phyloP scores from a whole-genome alignment of 2,329 filamentous ascomycete species.

The Cladosporium colombiae region DNA sequence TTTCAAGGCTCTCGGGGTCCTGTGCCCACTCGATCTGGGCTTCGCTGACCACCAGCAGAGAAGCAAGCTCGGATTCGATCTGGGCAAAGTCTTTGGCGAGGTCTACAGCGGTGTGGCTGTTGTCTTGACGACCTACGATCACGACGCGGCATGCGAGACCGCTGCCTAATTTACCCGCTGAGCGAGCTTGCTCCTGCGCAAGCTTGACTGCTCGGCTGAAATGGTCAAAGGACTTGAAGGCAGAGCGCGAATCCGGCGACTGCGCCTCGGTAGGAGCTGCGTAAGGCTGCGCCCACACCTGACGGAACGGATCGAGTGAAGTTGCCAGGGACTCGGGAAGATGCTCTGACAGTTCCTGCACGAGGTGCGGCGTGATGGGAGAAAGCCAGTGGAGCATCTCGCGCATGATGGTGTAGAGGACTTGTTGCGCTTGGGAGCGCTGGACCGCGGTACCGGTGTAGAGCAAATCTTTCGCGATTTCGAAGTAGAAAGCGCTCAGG shows the following conservation, averaged over 20 bases:
- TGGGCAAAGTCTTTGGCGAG: background rate
- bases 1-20: background rate
- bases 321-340: constrained; percentile 53
- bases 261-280: background rate
- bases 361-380: constrained; percentile 77
- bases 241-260: constrained; percentile 45
- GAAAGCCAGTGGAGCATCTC: constrained; percentile 76
- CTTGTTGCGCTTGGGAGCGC: constrained; percentile 57
- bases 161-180: constrained; percentile 72
- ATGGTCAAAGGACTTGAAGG: constrained; percentile 46
- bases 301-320: constrained; percentile 28
- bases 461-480: constrained; percentile 85
- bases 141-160: constrained; percentile 76
- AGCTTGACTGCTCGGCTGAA: constrained; percentile 69
- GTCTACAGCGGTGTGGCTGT: background rate
- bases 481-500: constrained; percentile 90
- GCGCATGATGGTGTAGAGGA: constrained; percentile 63
- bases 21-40: constrained; percentile 26
- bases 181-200: constrained; percentile 71
- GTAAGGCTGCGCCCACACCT: constrained; percentile 31
- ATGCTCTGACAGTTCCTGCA: constrained; percentile 86
- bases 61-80: constrained; percentile 39
- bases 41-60: constrained; percentile 47
- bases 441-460: constrained; percentile 78
- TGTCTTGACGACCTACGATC: constrained; percentile 38